These are phyloP conservation scores for Boletellus emodensis DNA, from an alignment of 768 basidiomycete species.

Conservation along the genomic window DNA sequence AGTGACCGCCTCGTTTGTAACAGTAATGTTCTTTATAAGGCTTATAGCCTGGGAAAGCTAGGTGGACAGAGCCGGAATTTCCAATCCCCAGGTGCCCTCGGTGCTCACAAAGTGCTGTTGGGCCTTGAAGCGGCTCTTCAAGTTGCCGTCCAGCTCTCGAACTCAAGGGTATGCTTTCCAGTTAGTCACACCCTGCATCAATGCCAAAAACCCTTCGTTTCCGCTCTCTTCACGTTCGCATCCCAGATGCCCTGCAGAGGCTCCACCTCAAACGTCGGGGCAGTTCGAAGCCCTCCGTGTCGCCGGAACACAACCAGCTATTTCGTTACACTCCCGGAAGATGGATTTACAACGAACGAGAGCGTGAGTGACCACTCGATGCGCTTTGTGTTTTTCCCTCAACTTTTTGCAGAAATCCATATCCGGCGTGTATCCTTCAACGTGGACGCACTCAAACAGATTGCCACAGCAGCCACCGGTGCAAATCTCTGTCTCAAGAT, in stretches of 20 bases:
- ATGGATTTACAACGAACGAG: slow-evolving; percentile 9
- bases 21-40: no score
- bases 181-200: no score
- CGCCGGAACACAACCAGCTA: background rate
- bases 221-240: background rate
- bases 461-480: slow-evolving; percentile 8
- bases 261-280: background rate
- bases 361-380: background rate
- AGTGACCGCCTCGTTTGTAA: no score
- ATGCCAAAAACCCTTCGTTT: background rate
- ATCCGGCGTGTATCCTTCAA: background rate
- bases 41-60: no score
- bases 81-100: no score
- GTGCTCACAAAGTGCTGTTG: no score
- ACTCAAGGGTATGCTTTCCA: no score
- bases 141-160: no score
- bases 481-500: slow-evolving; percentile 17
- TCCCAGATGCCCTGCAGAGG: background rate
- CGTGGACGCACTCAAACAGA: slow-evolving; percentile 6
- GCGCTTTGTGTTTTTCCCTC: background rate
- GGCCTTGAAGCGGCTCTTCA: no score
- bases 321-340: slow-evolving; percentile 5
- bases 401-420: background rate
- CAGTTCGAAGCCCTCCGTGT: background rate
- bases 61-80: no score